Base-by-base conservation (phyloP, 202 grass and related monocot species). In the Hordeum pubiflorum region DNA sequence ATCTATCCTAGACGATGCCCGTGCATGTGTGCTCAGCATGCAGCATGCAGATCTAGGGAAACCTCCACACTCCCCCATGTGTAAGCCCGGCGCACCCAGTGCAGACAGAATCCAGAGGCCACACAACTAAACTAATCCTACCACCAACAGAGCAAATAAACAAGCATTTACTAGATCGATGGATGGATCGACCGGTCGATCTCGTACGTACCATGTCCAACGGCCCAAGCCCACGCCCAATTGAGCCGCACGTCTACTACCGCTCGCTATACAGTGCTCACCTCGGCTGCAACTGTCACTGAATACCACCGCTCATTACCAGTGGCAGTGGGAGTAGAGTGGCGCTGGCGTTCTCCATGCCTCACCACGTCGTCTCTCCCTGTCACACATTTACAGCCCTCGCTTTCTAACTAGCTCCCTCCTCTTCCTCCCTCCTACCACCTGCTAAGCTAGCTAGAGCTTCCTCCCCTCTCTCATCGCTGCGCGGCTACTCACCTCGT, bases 101-200 rank as follows among this genome's bases (percentile, higher is more conserved):
- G 86, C 70, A 67, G 65, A 82, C 76, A 91, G 89, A 78, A 70
- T 38, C 72, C 21, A 74, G 69, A 85, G 77, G 72, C 79, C 86
- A 81, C 83, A 74, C 62, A 74, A 92, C 66, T 65, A 74, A 89
- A 86, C 6, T 26, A 63, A 10, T 27, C 27, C 27, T 29, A 60
- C 38, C 10, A 27, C 9, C 3, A 71, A 9, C 21, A 9, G 9
- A 71, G 15, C 10, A 2, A 72, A 10, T 72, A 72, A 50, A 52
- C 43, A 72, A 31, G 24, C 23, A 69, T 43, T 69, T n/a, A 27
- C 23, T n/a, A 1, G 69, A 50, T 72, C 41, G 6, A 72, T 18
- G 24, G 24, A 26, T 26, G 24, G 24, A 26, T 26, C 24, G 24
- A 26, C 1, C 24, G 24, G 1, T 71, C 40, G 5, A 71, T 18